Conservation (phyloP, 1,284 basidiomycete genomes). For the Apiotrichum montevideense region DNA sequence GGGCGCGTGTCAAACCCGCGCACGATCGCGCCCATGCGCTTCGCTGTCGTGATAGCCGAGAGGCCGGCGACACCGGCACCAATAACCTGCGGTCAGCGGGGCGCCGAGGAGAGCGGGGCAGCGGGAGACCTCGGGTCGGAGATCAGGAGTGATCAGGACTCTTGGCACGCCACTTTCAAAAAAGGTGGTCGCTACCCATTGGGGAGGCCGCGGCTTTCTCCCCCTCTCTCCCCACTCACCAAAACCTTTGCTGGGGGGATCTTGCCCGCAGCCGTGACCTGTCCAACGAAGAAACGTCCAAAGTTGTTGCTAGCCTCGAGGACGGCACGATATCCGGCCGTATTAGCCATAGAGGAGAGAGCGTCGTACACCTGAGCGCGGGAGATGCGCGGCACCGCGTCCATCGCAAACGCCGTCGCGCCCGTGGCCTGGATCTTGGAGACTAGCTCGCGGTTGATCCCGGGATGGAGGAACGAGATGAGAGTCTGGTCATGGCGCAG, state of each 20-base stretch:
- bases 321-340: conserved; percentile 78
- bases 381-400: conserved; percentile 79
- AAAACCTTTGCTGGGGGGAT: conserved; percentile 78
- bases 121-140: too few relatives aligned
- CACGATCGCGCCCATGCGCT: conserved; percentile 73
- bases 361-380: conserved; percentile 80
- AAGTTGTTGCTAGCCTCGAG: conserved; percentile 79
- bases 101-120: too few relatives aligned
- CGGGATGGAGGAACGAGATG: conserved; percentile 76
- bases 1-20: conserved; percentile 77
- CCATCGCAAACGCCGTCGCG: conserved; percentile 70
- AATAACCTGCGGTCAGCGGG: conserved; percentile 50
- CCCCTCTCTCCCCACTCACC: conserved; percentile 21
- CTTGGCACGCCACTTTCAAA: too few relatives aligned
- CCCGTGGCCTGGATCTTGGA: conserved; percentile 59
- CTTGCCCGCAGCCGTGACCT: conserved; percentile 72
- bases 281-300: conserved; percentile 76
- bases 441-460: conserved; percentile 67
- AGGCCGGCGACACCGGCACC: conserved; percentile 79
- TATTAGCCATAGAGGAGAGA: conserved; percentile 83
- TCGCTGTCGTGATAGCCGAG: conserved; percentile 72
- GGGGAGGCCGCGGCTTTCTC: too few relatives aligned
- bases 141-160: too few relatives aligned
- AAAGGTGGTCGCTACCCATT: too few relatives aligned
- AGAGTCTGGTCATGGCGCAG: conserved; percentile 66